Evolutionary conservation across 1,284 basidiomycete species (phyloP).

Genomic region (Polyporus tsugae): DNA sequence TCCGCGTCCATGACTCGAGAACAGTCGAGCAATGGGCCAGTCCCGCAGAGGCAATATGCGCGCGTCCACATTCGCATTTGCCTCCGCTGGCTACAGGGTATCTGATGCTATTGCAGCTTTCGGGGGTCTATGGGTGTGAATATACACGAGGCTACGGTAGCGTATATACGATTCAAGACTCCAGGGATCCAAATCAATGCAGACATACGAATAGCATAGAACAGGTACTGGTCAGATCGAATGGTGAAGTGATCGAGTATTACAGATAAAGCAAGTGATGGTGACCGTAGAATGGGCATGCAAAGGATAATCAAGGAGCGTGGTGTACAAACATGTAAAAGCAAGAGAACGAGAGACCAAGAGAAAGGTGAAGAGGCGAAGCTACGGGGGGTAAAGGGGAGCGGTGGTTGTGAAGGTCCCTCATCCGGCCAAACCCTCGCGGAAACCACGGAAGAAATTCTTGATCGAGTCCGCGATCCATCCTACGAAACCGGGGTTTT

Average conservation of each 20-base stretch:
- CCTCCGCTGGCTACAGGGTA: slow-evolving; percentile 20
- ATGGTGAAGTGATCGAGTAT: not conserved
- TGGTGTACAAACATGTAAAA: slow-evolving; percentile 15
- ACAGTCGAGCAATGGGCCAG: not conserved
- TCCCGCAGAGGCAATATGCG: slow-evolving; percentile 4
- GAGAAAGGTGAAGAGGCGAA: not conserved
- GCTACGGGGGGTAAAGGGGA: not conserved
- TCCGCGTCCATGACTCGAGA: slow-evolving; percentile 7
- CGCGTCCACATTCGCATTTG: slow-evolving; percentile 9
- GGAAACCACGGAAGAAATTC: slow-evolving; percentile 70
- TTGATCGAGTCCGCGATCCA: slow-evolving; percentile 70
- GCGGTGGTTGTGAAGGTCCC: not conserved
- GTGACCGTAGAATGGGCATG: not conserved
- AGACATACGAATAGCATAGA: not conserved
- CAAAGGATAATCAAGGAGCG: slow-evolving; percentile 12
- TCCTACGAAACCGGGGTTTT: slow-evolving; percentile 54
- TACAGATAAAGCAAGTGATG: slow-evolving; percentile 15
- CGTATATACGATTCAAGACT: slow-evolving; percentile 7
- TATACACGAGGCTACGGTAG: slow-evolving; percentile 23
- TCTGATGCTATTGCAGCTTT: slow-evolving; percentile 18
- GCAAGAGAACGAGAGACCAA: not conserved
- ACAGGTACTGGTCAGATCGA: not conserved
- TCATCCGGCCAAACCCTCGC: slow-evolving; percentile 55
- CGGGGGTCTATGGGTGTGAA: not conserved
- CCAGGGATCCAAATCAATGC: slow-evolving; percentile 1